These are phyloP conservation scores for Holtermannia corniformis DNA, from an alignment of 768 basidiomycete genomes.

Conservation along the genomic window DNA sequence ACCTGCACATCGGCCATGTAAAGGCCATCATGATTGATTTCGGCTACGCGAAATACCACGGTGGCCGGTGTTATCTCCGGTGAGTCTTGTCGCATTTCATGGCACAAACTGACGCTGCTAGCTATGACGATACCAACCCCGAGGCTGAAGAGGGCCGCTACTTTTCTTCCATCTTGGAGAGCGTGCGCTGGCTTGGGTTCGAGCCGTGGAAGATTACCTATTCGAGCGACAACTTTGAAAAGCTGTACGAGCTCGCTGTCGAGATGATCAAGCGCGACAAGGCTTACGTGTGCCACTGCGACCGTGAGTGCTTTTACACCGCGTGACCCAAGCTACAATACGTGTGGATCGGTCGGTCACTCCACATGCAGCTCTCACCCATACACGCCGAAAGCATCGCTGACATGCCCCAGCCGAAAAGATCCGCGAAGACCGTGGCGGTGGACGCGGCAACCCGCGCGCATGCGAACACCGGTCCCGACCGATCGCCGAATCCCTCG, in stretches of 20 bases:
- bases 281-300: conserved; percentile 93
- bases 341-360: background rate
- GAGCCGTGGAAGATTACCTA: conserved; percentile 99
- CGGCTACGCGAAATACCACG: conserved; percentile 90
- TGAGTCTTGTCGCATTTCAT: conserved; percentile 7
- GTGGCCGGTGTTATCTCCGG: conserved; percentile 85
- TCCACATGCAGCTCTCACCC: background rate
- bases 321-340: background rate
- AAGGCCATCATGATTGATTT: conserved; percentile 98
- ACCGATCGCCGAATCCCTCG: conserved; percentile 74
- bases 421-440: conserved; percentile 79
- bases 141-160: conserved; percentile 94
- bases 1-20: conserved; percentile 68
- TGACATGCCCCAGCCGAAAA: conserved; percentile 61
- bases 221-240: conserved; percentile 91
- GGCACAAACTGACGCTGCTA: background rate
- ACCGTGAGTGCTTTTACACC: conserved; percentile 53
- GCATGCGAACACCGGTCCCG: conserved; percentile 80
- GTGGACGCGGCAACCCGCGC: conserved; percentile 62
- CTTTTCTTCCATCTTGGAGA: conserved; percentile 93
- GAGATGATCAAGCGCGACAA: conserved; percentile 81
- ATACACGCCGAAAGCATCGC: background rate
- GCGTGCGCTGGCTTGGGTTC: conserved; percentile 89
- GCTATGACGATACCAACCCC: conserved; percentile 95
- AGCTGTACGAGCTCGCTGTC: conserved; percentile 74